Evolutionary conservation across 139 green algal species (phyloP).

Genomic region (Auxenochlorella protothecoides): DNA sequence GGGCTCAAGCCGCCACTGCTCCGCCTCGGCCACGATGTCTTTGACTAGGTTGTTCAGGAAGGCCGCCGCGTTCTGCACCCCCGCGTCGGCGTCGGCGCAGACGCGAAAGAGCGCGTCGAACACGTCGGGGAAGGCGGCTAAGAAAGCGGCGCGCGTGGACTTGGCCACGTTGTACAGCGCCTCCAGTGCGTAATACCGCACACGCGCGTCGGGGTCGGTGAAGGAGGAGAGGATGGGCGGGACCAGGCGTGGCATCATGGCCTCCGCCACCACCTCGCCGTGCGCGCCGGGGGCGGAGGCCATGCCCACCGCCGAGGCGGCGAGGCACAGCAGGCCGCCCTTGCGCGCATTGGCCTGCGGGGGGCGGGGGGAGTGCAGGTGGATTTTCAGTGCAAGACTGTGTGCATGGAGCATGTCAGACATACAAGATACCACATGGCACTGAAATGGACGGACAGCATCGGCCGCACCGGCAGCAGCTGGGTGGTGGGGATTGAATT

Average conservation of each 20-base stretch:
- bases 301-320: conserved; percentile 80
- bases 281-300: conserved; percentile 9
- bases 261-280: conserved; percentile 14
- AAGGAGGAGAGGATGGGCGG: conserved; percentile 78
- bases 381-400: not conserved
- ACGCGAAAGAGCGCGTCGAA: conserved; percentile 91
- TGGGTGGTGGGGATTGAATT: not conserved
- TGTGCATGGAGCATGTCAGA: no score
- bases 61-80: conserved; percentile 84
- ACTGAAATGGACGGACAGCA: no score
- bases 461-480: not conserved
- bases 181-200: conserved; percentile 92
- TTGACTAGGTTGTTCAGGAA: conserved; percentile 94
- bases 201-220: conserved; percentile 68
- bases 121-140: conserved; percentile 78
- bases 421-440: not conserved
- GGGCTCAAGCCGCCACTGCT: conserved; percentile 53
- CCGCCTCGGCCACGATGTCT: conserved; percentile 50
- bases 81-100: conserved; percentile 57
- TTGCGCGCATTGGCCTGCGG: conserved; percentile 79
- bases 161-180: conserved; percentile 97
- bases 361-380: conserved; percentile 48
- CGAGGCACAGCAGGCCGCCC: conserved; percentile 87
- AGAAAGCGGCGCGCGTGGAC: conserved; percentile 66
- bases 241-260: conserved; percentile 58